phyloP scores from a whole-genome alignment of 768 basidiomycete species.

The Mycena chlorophos region DNA sequence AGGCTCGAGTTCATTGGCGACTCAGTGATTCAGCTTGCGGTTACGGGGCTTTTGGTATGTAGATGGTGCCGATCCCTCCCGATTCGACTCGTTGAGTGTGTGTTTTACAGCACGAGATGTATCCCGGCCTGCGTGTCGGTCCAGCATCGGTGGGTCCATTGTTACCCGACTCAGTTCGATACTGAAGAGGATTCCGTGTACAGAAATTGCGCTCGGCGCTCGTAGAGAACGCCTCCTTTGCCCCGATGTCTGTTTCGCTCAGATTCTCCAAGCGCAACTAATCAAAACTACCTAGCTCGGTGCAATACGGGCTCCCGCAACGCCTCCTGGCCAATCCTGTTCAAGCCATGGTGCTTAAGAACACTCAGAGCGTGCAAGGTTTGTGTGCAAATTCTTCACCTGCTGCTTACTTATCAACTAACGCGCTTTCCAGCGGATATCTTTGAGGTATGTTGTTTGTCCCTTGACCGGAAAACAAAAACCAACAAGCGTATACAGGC shows the following conservation, averaged over 20 bases:
- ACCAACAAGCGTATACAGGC: conserved; percentile 45
- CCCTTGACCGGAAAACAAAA: neutral
- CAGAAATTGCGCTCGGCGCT: conserved; percentile 80
- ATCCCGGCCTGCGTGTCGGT: conserved; percentile 72
- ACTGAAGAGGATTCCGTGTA: neutral
- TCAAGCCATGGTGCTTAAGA: conserved; percentile 68
- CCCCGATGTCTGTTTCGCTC: conserved; percentile 54
- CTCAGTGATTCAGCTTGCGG: conserved; percentile 64
- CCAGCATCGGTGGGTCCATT: conserved; percentile 63
- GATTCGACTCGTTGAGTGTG: neutral
- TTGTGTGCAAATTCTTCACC: conserved; percentile 16
- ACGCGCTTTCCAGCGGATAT: conserved; percentile 59
- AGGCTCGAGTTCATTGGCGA: conserved; percentile 82
- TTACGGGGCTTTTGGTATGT: conserved; percentile 58
- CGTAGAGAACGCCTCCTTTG: conserved; percentile 73
- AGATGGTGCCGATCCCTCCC: neutral
- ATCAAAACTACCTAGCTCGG: conserved; percentile 44
- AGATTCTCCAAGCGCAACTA: neutral
- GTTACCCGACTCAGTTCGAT: conserved; percentile 8
- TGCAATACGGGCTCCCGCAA: conserved; percentile 64
- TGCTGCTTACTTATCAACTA: conserved; percentile 4
- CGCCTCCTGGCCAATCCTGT: conserved; percentile 66
- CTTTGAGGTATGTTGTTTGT: conserved; percentile 58
- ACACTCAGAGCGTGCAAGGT: conserved; percentile 76
- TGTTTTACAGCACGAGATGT: conserved; percentile 39